Conservation (phyloP, 805 yeast species). For the Lipomyces sp. region DNA sequence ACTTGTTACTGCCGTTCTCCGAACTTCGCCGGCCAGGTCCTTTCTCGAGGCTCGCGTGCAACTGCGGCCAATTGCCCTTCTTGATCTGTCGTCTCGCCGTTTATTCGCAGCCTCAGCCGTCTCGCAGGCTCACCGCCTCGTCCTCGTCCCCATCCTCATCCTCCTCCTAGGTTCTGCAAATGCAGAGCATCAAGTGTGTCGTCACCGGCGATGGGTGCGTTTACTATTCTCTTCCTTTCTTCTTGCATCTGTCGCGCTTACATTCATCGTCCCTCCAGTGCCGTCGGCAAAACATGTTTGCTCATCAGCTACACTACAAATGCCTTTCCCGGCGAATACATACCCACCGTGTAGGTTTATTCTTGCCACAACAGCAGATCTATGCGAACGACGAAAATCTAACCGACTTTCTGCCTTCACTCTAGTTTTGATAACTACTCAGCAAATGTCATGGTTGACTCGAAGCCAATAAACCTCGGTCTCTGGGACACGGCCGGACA, state of each 20-base stretch:
- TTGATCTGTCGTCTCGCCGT: not conserved
- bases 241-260: not conserved
- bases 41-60: no score
- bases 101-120: not conserved
- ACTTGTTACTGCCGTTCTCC: no score
- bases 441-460: conserved; percentile 77
- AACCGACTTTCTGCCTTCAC: not conserved
- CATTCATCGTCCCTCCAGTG: conserved; percentile 43
- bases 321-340: conserved; percentile 88
- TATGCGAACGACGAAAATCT: not conserved
- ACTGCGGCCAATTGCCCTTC: no score
- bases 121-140: not conserved
- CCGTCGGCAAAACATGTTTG: conserved; percentile 90
- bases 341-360: conserved; percentile 68
- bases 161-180: conserved; percentile 30
- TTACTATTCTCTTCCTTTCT: not conserved
- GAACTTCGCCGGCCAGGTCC: no score
- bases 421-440: conserved; percentile 75
- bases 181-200: conserved; percentile 88
- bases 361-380: not conserved
- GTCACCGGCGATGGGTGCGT: conserved; percentile 85
- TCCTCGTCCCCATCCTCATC: not conserved
- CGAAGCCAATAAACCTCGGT: conserved; percentile 78
- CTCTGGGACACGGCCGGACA: conserved; percentile 98
- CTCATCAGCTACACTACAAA: conserved; percentile 87